Base-by-base conservation (phyloP, 169 alveolate species). In the Toxoplasma gondii region DNA sequence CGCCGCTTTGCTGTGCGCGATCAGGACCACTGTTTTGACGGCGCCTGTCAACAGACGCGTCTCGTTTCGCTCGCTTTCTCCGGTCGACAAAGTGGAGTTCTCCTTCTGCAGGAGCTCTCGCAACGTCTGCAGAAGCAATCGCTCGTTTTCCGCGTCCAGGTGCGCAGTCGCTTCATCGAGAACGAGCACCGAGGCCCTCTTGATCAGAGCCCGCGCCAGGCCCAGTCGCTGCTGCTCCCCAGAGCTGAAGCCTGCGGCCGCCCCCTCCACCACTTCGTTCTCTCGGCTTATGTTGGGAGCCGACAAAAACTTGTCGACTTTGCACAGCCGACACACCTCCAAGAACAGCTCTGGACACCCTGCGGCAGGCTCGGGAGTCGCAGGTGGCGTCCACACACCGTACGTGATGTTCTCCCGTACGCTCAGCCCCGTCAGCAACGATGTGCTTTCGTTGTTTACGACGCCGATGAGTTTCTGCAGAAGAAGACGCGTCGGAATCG, bases 191-290 rank as follows among this genome's bases (percentile, higher is more conserved):
- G n/a, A 5, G 17, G 94, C 90, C 70, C 81, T 54, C 64, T 91
- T 91, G 67, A 78, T 49, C 34, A 91, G 91, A 31, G 91, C 81
- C 27, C 94, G 29, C 24, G 94, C 94, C 7, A 91, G n/a, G 29
- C 91, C 94, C 43, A 91, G 91, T 5, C 94, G 53, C 83, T 91
- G 94, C 91, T 81, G 91, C 84, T 91, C 94, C 38, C 94, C 94
- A 67, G 90, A 81, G 91, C 94, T 91, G 91, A 45, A 91, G 88
- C 44, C 69, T 38, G 90, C 24, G 19, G 2, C n/a, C 34, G 69
- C 36, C 0, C 67, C 90, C 41, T 38, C 90, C 38, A 78, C 45
- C 22, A 17, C 22, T 19, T 10, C 4, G 86, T 78, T n/a, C 24
- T 78, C 86, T 36, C 45, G 86, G 39, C 49, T 38, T 78, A 16